Evolutionary conservation across 805 yeast genomes (phyloP).

Genomic region (Candida fluviatilis): DNA sequence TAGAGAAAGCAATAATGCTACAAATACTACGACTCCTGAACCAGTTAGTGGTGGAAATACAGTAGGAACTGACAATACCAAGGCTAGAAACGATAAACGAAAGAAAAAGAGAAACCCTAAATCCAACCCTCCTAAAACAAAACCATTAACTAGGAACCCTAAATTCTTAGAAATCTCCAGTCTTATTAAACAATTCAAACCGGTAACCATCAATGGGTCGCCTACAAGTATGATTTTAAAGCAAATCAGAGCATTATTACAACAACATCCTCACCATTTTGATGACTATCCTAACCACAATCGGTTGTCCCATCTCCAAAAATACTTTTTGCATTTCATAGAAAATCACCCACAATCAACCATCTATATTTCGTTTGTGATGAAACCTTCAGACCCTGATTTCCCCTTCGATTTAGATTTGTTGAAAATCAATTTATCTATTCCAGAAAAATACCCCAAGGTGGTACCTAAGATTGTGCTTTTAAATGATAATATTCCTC

Average conservation of each 20-base stretch:
- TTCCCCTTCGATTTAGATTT: slow-evolving; percentile 60
- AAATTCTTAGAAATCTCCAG: slow-evolving; percentile 30
- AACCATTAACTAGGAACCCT: slow-evolving; percentile 16
- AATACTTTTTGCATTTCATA: slow-evolving; percentile 14
- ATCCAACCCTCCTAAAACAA: neutral
- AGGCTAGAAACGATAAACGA: neutral
- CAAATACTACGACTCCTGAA: too few relatives aligned
- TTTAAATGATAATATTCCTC: slow-evolving; percentile 63
- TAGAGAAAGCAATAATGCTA: too few relatives aligned
- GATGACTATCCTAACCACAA: slow-evolving; percentile 8
- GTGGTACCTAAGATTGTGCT: slow-evolving; percentile 51
- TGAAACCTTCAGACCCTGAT: slow-evolving; percentile 66
- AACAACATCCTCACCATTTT: slow-evolving; percentile 7
- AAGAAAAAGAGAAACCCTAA: neutral
- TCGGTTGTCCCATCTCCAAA: slow-evolving; percentile 11
- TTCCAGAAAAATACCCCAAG: slow-evolving; percentile 55
- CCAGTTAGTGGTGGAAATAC: too few relatives aligned
- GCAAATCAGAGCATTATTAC: slow-evolving; percentile 7
- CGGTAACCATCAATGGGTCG: slow-evolving; percentile 36
- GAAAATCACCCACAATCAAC: slow-evolving; percentile 17
- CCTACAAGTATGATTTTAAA: slow-evolving; percentile 9
- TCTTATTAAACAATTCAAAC: slow-evolving; percentile 24
- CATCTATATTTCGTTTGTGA: slow-evolving; percentile 39
- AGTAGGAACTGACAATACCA: too few relatives aligned
- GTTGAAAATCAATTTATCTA: slow-evolving; percentile 48